Conservation (phyloP, 2,329 filamentous ascomycete species). For the Plectosphaerella cucumerina region DNA sequence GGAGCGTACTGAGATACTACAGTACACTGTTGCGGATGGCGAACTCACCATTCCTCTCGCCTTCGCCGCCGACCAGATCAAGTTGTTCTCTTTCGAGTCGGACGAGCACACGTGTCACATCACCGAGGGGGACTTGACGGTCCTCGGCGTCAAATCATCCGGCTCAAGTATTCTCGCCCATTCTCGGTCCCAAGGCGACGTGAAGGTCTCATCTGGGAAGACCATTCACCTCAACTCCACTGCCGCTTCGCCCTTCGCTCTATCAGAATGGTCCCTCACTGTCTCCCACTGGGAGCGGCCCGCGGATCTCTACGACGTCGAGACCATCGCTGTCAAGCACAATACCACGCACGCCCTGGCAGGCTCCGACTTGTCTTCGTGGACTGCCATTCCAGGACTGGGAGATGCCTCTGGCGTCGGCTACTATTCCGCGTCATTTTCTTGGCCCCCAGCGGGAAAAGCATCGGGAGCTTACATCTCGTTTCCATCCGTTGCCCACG, state of each 20-base stretch:
- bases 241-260: not conserved
- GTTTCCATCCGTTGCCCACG: conserved; percentile 2
- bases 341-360: conserved; percentile 8
- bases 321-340: not conserved
- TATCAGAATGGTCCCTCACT: conserved; percentile 2
- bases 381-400: conserved; percentile 2
- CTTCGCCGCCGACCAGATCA: conserved; percentile 5
- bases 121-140: not conserved
- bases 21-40: not conserved
- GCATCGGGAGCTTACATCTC: conserved; percentile 4
- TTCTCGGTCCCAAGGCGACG: not conserved
- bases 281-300: conserved; percentile 8
- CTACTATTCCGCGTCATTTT: conserved; percentile 5
- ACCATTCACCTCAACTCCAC: not conserved
- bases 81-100: conserved; percentile 1
- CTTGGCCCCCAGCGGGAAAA: not conserved
- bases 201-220: not conserved
- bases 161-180: not conserved
- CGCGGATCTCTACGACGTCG: conserved; percentile 1
- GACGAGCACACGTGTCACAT: not conserved
- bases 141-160: not conserved
- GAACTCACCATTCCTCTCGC: not conserved
- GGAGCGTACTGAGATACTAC: not conserved
- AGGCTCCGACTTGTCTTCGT: not conserved
- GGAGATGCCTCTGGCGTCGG: conserved; percentile 7